phyloP scores from a whole-genome alignment of 306 rosid species.

The Hylodesmum podocarpum region DNA sequence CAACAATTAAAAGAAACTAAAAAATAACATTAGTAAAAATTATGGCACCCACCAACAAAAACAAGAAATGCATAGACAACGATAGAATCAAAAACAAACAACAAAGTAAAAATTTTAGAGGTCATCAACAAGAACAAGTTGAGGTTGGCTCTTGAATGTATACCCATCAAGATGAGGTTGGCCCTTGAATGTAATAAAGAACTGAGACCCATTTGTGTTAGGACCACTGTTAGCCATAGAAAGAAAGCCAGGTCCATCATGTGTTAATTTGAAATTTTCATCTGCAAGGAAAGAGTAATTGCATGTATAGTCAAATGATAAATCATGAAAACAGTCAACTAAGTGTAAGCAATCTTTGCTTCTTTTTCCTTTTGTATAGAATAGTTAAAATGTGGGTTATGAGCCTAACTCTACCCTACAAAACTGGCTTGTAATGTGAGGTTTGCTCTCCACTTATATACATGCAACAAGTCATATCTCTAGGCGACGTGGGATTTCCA shows the following conservation, averaged over 20 bases:
- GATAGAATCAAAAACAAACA: not conserved
- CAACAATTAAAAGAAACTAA: not conserved
- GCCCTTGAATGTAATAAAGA: constrained; percentile 83
- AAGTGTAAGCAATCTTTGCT: not conserved
- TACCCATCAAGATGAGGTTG: constrained; percentile 97
- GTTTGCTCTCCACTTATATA: too few species aligned
- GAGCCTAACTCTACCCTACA: too few species aligned
- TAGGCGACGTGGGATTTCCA: too few species aligned
- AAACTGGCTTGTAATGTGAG: too few species aligned
- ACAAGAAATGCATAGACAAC: not conserved
- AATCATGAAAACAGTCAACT: constrained; percentile 23
- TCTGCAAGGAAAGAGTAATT: constrained; percentile 54
- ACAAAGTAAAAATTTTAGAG: not conserved
- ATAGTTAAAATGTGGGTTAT: too few species aligned
- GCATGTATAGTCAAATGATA: constrained; percentile 26
- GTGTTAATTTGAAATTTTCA: constrained; percentile 78
- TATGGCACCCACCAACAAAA: not conserved
- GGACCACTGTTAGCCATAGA: constrained; percentile 98
- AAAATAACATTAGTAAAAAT: not conserved
- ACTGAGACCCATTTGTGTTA: constrained; percentile 96
- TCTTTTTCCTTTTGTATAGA: not conserved
- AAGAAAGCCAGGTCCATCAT: constrained; percentile 86
- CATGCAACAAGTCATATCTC: too few species aligned
- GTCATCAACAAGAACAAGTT: constrained; percentile 34
- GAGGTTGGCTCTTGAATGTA: constrained; percentile 77